Conservation (phyloP, 1,139 yeast species). For the Suhomyces wounanorum region DNA sequence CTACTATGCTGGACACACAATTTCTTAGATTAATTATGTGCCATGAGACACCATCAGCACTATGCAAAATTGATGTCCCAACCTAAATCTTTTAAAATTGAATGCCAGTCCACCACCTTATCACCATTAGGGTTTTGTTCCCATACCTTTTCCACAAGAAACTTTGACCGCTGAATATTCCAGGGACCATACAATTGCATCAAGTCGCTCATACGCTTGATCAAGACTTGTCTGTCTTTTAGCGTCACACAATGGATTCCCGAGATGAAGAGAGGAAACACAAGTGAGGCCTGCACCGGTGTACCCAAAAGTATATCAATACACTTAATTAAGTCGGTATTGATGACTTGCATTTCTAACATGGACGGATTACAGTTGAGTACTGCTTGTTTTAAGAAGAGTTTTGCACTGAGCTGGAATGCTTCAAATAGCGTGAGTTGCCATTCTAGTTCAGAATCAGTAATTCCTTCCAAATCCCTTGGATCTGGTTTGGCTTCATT, state of each 20-base stretch:
- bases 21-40: too few species aligned
- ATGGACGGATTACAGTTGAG: conserved; percentile 61
- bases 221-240: conserved; percentile 53
- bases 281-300: conserved; percentile 68
- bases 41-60: background rate
- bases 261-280: conserved; percentile 76
- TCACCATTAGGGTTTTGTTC: conserved; percentile 39
- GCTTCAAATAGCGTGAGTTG: conserved; percentile 74
- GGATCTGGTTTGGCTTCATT: conserved; percentile 57
- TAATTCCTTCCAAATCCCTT: conserved; percentile 47
- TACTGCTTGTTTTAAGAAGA: conserved; percentile 68
- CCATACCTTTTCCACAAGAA: conserved; percentile 59
- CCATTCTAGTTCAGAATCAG: conserved; percentile 58
- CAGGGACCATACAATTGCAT: conserved; percentile 66
- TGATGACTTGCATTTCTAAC: conserved; percentile 62
- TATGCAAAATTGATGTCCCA: conserved; percentile 79
- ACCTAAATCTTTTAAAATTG: conserved; percentile 61
- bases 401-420: conserved; percentile 67
- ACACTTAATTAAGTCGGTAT: conserved; percentile 55
- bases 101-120: conserved; percentile 62
- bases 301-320: conserved; percentile 66
- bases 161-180: conserved; percentile 62
- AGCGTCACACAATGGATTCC: conserved; percentile 65
- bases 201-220: conserved; percentile 53
- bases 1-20: too few species aligned